phyloP scores from a whole-genome alignment of 805 yeast species.

The Teunomyces lycoperdinae region DNA sequence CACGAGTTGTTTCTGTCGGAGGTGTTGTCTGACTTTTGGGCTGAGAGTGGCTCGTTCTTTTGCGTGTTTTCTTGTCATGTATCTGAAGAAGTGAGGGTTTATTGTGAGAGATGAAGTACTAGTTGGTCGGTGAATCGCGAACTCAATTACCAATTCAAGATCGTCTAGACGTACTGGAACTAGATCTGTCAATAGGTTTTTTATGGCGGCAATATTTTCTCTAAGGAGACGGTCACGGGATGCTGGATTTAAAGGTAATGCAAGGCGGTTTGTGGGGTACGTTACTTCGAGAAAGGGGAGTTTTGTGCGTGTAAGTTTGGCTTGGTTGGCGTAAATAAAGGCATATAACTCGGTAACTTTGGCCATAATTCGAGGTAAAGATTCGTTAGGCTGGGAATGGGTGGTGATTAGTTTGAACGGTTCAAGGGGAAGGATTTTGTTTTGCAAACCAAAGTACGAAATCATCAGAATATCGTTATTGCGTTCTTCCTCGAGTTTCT shows the following conservation, averaged over 20 bases:
- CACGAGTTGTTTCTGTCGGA: constrained; percentile 23
- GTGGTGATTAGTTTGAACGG: neutral
- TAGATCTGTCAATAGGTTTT: constrained; percentile 14
- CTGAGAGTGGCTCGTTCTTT: constrained; percentile 12
- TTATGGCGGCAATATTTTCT: constrained; percentile 21
- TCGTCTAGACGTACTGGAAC: constrained; percentile 20
- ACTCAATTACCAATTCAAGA: constrained; percentile 16
- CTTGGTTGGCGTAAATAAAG: constrained; percentile 19
- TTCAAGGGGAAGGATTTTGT: neutral
- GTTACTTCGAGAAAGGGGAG: constrained; percentile 29
- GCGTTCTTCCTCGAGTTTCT: constrained; percentile 11
- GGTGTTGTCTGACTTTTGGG: constrained; percentile 16
- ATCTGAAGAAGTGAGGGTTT: constrained; percentile 25
- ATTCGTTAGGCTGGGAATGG: neutral
- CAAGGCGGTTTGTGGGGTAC: constrained; percentile 29
- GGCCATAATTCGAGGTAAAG: constrained; percentile 6
- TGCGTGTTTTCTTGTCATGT: constrained; percentile 23
- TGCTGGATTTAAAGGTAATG: constrained; percentile 28
- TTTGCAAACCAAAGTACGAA: constrained; percentile 9
- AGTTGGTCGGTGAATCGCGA: constrained; percentile 9
- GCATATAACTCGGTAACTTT: constrained; percentile 16
- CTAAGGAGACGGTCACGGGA: constrained; percentile 25
- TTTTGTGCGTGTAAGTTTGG: constrained; percentile 20
- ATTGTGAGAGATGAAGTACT: constrained; percentile 2
- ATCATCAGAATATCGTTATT: constrained; percentile 13